phyloP scores from a whole-genome alignment of 768 basidiomycete genomes.

The Suillus sp. region DNA sequence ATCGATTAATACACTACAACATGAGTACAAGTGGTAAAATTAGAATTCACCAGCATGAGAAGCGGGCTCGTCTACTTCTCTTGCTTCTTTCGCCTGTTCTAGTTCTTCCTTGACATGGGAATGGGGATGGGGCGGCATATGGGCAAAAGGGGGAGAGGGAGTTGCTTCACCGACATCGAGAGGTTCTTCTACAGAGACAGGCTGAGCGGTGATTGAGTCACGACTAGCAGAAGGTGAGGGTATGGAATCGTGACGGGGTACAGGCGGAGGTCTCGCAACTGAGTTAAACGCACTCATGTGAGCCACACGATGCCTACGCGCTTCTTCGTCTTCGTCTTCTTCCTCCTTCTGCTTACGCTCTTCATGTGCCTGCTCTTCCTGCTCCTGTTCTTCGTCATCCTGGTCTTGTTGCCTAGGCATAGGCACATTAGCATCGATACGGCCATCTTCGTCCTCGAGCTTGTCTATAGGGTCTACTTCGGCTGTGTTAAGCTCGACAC shows the following conservation, averaged over 20 bases:
- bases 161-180: slow-evolving; percentile 23
- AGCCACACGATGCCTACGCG: slow-evolving; percentile 57
- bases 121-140: not conserved
- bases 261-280: slow-evolving; percentile 41
- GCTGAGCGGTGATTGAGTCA: slow-evolving; percentile 17
- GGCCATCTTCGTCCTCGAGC: slow-evolving; percentile 20
- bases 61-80: slow-evolving; percentile 18
- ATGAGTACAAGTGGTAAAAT: slow-evolving; percentile 25
- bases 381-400: slow-evolving; percentile 16
- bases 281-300: slow-evolving; percentile 67
- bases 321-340: slow-evolving; percentile 50
- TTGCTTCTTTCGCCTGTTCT: slow-evolving; percentile 19
- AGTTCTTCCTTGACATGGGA: slow-evolving; percentile 23
- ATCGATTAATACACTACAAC: slow-evolving; percentile 33
- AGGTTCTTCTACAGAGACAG: slow-evolving; percentile 10
- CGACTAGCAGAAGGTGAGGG: not conserved
- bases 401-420: slow-evolving; percentile 13
- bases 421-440: slow-evolving; percentile 10
- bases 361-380: slow-evolving; percentile 17
- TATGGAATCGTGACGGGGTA: slow-evolving; percentile 19
- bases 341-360: slow-evolving; percentile 9
- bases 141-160: slow-evolving; percentile 18
- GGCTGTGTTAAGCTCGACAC: slow-evolving; percentile 11
- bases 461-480: slow-evolving; percentile 16
- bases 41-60: slow-evolving; percentile 46